These are phyloP conservation scores for Clarireedia hainanense DNA, from an alignment of 2,329 filamentous ascomycete genomes.

Conservation along the genomic window DNA sequence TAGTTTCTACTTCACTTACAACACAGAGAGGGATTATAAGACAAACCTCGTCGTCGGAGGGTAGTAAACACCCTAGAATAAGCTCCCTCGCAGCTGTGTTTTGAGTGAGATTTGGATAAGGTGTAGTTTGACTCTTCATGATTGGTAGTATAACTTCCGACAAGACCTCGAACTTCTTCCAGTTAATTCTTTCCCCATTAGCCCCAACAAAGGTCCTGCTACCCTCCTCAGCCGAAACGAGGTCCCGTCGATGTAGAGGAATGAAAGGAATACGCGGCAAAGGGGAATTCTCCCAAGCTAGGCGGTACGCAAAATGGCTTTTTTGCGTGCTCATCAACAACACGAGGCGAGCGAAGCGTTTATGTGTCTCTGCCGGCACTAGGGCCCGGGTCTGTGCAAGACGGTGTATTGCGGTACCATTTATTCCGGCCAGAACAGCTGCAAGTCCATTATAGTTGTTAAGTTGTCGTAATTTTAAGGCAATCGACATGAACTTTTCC, in stretches of 20 bases:
- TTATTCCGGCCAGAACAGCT: conserved; percentile 89
- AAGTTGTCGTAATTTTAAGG: conserved; percentile 73
- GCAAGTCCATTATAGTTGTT: conserved; percentile 98
- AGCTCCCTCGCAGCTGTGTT: conserved; percentile 66
- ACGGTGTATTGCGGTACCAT: conserved; percentile 77
- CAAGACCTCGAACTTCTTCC: conserved; percentile 96
- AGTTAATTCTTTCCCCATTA: conserved; percentile 74
- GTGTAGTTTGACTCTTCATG: conserved; percentile 81
- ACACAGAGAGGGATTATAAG: neutral
- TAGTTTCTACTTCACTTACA: neutral
- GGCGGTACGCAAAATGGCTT: conserved; percentile 88
- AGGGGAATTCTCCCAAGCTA: conserved; percentile 94
- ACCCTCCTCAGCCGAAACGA: conserved; percentile 87
- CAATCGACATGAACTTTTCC: conserved; percentile 93
- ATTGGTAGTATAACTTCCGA: conserved; percentile 85
- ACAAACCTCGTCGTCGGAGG: conserved; percentile 80
- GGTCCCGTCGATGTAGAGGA: conserved; percentile 78
- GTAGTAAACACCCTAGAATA: conserved; percentile 74
- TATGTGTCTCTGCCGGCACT: conserved; percentile 63
- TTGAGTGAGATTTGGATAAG: conserved; percentile 65
- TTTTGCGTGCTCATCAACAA: conserved; percentile 91
- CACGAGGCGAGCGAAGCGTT: conserved; percentile 79
- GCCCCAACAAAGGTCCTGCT: conserved; percentile 81
- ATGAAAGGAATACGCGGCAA: conserved; percentile 88
- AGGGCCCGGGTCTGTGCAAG: conserved; percentile 72